Percentiles rank a stretch among this genome's conserved stretches.
Conservation (phyloP, 176 grass and related monocot genomes). For the Ampelocalamus luodianensis region DNA sequence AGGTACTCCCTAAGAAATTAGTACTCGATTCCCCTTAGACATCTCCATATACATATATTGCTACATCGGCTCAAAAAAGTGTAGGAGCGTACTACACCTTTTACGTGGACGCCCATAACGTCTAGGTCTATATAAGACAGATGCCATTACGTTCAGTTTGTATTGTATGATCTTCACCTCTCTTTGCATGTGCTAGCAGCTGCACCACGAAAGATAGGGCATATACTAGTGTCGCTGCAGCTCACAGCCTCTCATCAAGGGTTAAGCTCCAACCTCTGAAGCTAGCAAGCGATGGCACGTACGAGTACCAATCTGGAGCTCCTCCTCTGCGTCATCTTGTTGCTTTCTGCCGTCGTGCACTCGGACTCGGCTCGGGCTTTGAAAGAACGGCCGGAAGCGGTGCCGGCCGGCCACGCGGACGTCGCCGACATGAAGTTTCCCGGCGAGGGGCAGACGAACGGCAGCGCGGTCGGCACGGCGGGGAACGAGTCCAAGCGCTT, state of each 20-base stretch:
- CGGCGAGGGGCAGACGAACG: background rate
- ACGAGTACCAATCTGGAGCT: background rate
- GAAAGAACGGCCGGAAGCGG: slow-evolving; percentile 7
- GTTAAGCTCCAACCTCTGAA: background rate
- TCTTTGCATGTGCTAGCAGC: slow-evolving; percentile 5
- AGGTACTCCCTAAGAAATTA: too few species aligned
- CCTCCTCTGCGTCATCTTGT: slow-evolving; percentile 46
- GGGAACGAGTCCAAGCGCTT: slow-evolving; percentile 62
- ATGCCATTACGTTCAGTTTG: background rate
- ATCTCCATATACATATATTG: too few species aligned
- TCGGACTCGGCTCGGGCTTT: slow-evolving; percentile 46
- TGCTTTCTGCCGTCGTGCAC: slow-evolving; percentile 39
- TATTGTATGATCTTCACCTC: background rate
- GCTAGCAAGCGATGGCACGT: slow-evolving; percentile 50
- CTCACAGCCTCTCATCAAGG: slow-evolving; percentile 8
- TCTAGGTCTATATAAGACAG: slow-evolving; percentile 40
- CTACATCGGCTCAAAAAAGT: background rate
- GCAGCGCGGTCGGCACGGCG: background rate
- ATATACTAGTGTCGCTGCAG: slow-evolving; percentile 24
- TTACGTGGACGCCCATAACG: slow-evolving; percentile 37
- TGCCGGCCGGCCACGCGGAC: background rate
- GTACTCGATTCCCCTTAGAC: too few species aligned
- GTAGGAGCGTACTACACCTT: background rate
- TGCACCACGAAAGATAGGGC: background rate
- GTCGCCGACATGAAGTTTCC: slow-evolving; percentile 24